phyloP scores from a whole-genome alignment of 768 basidiomycete genomes.

The Amanita pseudoporphyria region DNA sequence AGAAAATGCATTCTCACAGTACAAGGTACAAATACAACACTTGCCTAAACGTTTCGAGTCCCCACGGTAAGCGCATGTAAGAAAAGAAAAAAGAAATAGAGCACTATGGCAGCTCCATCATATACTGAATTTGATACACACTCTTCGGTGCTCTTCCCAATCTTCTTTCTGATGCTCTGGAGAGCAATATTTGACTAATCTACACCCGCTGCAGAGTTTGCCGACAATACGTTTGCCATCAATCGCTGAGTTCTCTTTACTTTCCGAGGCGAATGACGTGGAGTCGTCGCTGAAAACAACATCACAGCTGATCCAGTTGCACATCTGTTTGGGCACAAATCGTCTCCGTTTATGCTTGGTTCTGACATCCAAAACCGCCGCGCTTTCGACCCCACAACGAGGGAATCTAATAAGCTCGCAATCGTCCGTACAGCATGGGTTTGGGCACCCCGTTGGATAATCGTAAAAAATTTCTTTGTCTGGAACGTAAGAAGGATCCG shows the following conservation, averaged over 20 bases:
- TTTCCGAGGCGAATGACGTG: constrained; percentile 29
- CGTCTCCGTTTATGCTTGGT: constrained; percentile 43
- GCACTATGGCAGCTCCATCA: not conserved
- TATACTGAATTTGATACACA: constrained; percentile 30
- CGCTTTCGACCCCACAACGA: constrained; percentile 48
- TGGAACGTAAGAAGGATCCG: constrained; percentile 60
- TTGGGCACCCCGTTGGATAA: constrained; percentile 72
- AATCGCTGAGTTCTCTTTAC: constrained; percentile 25
- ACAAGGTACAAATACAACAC: constrained; percentile 5
- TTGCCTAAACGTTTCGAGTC: not conserved
- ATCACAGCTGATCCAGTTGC: constrained; percentile 76
- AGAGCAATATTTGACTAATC: constrained; percentile 71
- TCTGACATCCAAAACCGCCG: constrained; percentile 53
- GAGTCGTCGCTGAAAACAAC: constrained; percentile 45
- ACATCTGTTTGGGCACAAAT: constrained; percentile 54
- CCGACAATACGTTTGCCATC: constrained; percentile 27
- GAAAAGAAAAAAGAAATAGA: not conserved
- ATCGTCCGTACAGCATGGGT: constrained; percentile 70
- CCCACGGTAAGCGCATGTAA: not conserved
- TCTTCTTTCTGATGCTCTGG: constrained; percentile 66
- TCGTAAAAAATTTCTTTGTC: constrained; percentile 66
- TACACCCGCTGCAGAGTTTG: constrained; percentile 68
- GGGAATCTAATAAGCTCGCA: constrained; percentile 81
- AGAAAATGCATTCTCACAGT: not conserved
- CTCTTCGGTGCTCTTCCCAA: constrained; percentile 70